These are phyloP conservation scores for Penicillium freii DNA, from an alignment of 2,329 filamentous ascomycete species.

Conservation along the genomic window DNA sequence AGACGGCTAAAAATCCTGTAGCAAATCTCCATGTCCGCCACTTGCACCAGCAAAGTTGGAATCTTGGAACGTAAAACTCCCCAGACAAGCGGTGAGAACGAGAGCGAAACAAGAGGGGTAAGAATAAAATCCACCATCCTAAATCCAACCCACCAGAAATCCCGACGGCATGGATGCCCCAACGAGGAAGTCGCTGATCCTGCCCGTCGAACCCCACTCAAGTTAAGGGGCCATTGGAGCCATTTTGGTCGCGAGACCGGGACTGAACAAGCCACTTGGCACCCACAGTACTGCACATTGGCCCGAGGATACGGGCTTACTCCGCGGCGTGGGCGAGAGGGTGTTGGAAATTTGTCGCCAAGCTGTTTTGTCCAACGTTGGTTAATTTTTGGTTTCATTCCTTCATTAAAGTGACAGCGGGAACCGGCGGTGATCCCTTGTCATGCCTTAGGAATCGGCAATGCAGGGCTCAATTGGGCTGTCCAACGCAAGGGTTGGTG, in stretches of 20 bases:
- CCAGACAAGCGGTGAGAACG: constrained; percentile 25
- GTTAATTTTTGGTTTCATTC: background rate
- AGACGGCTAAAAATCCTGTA: constrained; percentile 6
- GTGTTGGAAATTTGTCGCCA: constrained; percentile 11
- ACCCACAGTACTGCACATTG: constrained; percentile 16
- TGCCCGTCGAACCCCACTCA: constrained; percentile 21
- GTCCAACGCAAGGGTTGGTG: constrained; percentile 12
- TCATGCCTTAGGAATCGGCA: constrained; percentile 14
- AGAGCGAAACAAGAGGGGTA: constrained; percentile 6
- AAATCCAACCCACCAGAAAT: constrained; percentile 17
- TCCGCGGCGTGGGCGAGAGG: background rate
- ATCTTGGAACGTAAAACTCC: background rate
- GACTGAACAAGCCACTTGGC: constrained; percentile 21
- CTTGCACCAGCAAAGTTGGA: background rate
- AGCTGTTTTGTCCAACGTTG: constrained; percentile 5
- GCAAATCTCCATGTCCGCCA: constrained; percentile 9
- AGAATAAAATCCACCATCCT: constrained; percentile 6
- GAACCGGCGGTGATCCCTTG: constrained; percentile 20
- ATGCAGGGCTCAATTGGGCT: constrained; percentile 2
- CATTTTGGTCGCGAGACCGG: constrained; percentile 7
- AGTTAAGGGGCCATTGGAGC: constrained; percentile 11
- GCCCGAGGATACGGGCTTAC: constrained; percentile 5
- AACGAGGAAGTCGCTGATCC: constrained; percentile 25
- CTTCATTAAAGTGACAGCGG: constrained; percentile 22
- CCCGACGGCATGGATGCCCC: constrained; percentile 22